Percentiles rank a stretch among this genome's conserved stretches.
These are phyloP conservation scores for Coemansia sp. DNA, from an alignment of 192 early-diverging fungal species.

Conservation along the genomic window DNA sequence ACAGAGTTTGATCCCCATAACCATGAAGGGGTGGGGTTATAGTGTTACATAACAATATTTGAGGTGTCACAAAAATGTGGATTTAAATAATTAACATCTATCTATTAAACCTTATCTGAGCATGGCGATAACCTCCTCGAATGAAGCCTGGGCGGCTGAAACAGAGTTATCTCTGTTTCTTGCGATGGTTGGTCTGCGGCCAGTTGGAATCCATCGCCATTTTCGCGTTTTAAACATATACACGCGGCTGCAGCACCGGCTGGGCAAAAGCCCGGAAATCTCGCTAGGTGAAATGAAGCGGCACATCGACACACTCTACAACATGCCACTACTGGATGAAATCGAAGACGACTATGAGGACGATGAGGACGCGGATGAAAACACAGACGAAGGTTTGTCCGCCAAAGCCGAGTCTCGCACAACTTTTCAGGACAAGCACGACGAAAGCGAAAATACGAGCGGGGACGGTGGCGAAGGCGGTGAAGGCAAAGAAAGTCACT, in stretches of 20 bases:
- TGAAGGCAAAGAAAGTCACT: background rate
- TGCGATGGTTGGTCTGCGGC: slow-evolving; percentile 45
- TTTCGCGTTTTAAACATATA: slow-evolving; percentile 51
- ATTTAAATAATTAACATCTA: background rate
- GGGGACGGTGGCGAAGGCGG: background rate
- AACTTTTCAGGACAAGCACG: background rate
- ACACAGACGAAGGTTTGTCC: background rate
- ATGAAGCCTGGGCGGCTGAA: slow-evolving; percentile 28
- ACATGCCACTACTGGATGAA: slow-evolving; percentile 37
- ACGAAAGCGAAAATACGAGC: background rate
- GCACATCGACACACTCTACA: slow-evolving; percentile 25
- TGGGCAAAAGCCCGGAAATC: slow-evolving; percentile 22
- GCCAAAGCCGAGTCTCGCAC: background rate
- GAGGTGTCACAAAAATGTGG: background rate
- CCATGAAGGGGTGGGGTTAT: too few species aligned
- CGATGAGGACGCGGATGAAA: slow-evolving; percentile 17
- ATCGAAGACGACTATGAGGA: slow-evolving; percentile 41
- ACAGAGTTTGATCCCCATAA: too few species aligned
- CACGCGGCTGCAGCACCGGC: slow-evolving; percentile 26
- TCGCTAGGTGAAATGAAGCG: slow-evolving; percentile 21
- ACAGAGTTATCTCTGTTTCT: slow-evolving; percentile 39
- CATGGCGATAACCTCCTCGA: slow-evolving; percentile 5
- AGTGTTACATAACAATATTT: background rate
- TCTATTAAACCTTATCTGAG: too few species aligned
- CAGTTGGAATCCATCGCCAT: slow-evolving; percentile 44